Base-by-base conservation (phyloP, 371 early-diverging fungal species). In the Fennellomyces sp. region DNA sequence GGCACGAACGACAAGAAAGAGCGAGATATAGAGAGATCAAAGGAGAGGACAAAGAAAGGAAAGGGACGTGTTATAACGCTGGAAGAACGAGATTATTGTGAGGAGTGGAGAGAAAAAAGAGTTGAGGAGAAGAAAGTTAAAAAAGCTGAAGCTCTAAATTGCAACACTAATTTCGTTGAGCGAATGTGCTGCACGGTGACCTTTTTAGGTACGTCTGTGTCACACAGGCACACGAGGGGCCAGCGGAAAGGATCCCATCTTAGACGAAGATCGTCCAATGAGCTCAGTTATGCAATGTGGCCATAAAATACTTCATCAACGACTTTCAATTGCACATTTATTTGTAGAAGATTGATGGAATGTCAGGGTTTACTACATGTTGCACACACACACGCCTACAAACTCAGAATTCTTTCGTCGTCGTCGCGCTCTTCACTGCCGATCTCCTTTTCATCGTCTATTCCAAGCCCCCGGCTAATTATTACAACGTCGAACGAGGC, bases 161-260 rank as follows among this genome's bases (percentile, higher is more conserved):
- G 49, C 49, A 28, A 25, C 25, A 28, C 51, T 51, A 51, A 51
- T 28, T 51, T 51, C 33, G 51, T 28, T 19, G 51, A 29, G 29
- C 51, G 52, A 52, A 35, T 12, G 28, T 45, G 45, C 5, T 45
- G 45, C 21, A 17, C 21, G 11, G 10, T 11, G 23, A 25, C 45
- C 45, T 45, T 45, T 45, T 45, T 45, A 45, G 45, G 45, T 23
- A 45, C 23, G 21, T 21, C 23, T 3, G 45, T 45, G n/a, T 5
- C 17, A 45, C 45, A 8, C n/a, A 4, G 19, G 23, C 35, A 6
- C 35, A 33, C 35, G 35, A 33, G 35, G 35, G 13, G 35, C 8
- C 8, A 33, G 35, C 35, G 35, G 35, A n/a, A n/a, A n/a, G n/a
- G n/a, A n/a, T n/a, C n/a, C n/a, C 35, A 33, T 33, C 35, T 33